Evolutionary conservation across 352 stramenopile genomes (phyloP).

Genomic region (Globisporangium nunn): DNA sequence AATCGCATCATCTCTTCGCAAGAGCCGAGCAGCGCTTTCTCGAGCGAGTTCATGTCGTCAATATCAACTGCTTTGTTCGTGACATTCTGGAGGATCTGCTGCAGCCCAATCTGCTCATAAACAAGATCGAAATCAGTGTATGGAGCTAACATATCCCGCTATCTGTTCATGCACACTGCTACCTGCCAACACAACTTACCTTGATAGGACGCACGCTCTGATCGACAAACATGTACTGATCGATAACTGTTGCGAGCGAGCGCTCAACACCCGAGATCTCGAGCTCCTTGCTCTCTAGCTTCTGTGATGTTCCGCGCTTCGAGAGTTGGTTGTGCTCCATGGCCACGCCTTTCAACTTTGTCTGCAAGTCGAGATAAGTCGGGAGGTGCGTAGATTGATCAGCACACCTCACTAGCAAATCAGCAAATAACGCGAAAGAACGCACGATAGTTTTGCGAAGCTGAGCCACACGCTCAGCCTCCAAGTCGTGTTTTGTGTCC

Average conservation of each 20-base stretch:
- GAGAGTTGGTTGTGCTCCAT: constrained; percentile 51
- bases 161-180: neutral
- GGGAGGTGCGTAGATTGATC: neutral
- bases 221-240: constrained; percentile 82
- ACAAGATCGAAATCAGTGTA: neutral
- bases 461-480: constrained; percentile 41
- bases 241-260: constrained; percentile 54
- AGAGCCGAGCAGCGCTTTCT: constrained; percentile 45
- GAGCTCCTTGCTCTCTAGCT: constrained; percentile 61
- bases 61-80: constrained; percentile 64
- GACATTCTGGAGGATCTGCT: constrained; percentile 76
- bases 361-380: constrained; percentile 11
- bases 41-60: constrained; percentile 51
- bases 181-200: constrained; percentile 17
- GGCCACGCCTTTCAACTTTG: constrained; percentile 37
- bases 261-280: constrained; percentile 58
- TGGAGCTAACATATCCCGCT: no score
- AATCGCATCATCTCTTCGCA: constrained; percentile 77
- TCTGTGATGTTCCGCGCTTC: constrained; percentile 55
- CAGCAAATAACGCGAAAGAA: neutral
- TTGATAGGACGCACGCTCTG: constrained; percentile 73
- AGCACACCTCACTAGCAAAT: neutral
- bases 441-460: constrained; percentile 61
- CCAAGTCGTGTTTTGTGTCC: constrained; percentile 51
- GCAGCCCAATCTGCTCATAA: constrained; percentile 51